Conservation (phyloP, 257 asterid species). For the Ligustrum vulgare region DNA sequence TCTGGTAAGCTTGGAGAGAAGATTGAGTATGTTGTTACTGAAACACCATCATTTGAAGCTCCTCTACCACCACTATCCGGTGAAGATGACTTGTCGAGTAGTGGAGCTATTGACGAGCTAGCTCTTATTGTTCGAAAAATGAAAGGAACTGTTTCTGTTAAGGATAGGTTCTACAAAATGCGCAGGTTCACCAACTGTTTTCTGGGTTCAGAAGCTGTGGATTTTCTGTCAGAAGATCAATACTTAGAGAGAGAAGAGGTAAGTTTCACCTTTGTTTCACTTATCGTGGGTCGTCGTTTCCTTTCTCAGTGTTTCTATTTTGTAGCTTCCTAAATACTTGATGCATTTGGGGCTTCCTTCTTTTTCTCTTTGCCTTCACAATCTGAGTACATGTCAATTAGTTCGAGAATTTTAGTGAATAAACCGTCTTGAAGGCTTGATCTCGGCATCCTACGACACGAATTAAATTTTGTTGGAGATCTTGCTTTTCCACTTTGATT, state of each 20-base stretch:
- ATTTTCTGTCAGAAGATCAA: slow-evolving; percentile 88
- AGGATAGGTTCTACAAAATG: slow-evolving; percentile 78
- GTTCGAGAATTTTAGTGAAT: background rate
- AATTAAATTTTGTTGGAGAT: background rate
- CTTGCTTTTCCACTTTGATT: background rate
- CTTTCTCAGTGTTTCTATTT: background rate
- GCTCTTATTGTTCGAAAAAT: slow-evolving; percentile 80
- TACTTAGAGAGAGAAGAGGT: slow-evolving; percentile 88
- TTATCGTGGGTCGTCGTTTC: background rate
- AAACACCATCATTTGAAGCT: slow-evolving; percentile 74
- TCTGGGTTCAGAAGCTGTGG: slow-evolving; percentile 81
- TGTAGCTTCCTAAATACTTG: background rate
- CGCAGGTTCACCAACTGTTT: slow-evolving; percentile 68
- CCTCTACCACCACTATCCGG: slow-evolving; percentile 95
- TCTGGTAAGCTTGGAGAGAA: slow-evolving; percentile 77
- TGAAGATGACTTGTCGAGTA: slow-evolving; percentile 80
- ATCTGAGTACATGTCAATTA: background rate
- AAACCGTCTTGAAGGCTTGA: background rate
- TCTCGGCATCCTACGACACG: background rate
- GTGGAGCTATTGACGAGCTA: slow-evolving; percentile 78
- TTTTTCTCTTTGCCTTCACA: background rate
- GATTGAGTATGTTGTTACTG: slow-evolving; percentile 69
- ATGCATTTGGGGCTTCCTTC: background rate
- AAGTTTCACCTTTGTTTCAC: slow-evolving; percentile 31
- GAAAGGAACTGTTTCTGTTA: slow-evolving; percentile 56